These are phyloP conservation scores for Penicillium ochrochloron DNA, from an alignment of 495 filamentous ascomycete species.

Conservation along the genomic window DNA sequence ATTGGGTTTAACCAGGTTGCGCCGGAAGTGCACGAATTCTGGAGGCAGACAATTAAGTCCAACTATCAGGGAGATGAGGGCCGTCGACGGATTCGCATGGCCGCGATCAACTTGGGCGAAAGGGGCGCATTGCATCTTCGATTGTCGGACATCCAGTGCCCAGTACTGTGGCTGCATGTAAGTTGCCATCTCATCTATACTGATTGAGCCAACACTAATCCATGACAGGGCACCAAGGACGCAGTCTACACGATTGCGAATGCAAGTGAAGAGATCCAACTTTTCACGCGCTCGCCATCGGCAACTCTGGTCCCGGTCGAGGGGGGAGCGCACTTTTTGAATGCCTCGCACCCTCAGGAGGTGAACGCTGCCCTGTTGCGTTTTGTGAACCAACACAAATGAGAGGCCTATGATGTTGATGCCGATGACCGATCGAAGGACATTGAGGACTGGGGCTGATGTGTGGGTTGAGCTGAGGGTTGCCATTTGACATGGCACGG, in stretches of 20 bases:
- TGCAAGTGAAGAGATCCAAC: conserved; percentile 59
- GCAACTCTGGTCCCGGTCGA: conserved; percentile 53
- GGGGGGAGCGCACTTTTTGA: conserved; percentile 62
- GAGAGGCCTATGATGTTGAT: not conserved
- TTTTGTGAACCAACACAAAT: conserved; percentile 18
- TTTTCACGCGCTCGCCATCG: conserved; percentile 58
- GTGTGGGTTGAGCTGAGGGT: no score
- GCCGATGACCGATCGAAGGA: not conserved
- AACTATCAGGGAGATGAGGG: conserved; percentile 65
- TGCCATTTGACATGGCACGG: no score
- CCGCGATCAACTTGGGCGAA: conserved; percentile 59
- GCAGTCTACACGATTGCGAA: conserved; percentile 52
- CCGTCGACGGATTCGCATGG: conserved; percentile 58
- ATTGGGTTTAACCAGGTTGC: conserved; percentile 57
- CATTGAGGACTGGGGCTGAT: no score
- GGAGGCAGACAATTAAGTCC: conserved; percentile 55
- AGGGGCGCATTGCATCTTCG: conserved; percentile 61
- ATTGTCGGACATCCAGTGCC: conserved; percentile 60
- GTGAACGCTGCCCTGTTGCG: conserved; percentile 17
- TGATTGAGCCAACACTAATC: not conserved
- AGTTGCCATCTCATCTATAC: conserved; percentile 17
- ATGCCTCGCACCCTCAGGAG: conserved; percentile 38
- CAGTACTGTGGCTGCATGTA: conserved; percentile 67
- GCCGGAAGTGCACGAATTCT: conserved; percentile 49
- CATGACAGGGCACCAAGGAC: conserved; percentile 56